phyloP scores from a whole-genome alignment of 2,329 filamentous ascomycete species.

The Colletotrichum scovillei region DNA sequence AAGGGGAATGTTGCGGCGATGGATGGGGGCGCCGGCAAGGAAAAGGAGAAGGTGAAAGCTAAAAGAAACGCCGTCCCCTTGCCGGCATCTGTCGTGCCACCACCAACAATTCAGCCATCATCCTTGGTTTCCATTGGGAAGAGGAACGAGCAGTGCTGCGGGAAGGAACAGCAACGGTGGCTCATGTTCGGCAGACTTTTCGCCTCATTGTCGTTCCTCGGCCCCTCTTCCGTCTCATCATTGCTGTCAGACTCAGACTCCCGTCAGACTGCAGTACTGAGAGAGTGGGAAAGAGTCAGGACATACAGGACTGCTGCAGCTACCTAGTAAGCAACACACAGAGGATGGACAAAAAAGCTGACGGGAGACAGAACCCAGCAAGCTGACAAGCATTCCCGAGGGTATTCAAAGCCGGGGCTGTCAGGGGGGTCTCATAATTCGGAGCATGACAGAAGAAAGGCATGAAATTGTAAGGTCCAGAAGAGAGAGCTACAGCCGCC shows the following conservation, averaged over 20 bases:
- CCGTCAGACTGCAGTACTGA: background rate
- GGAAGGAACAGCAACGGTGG: slow-evolving; percentile 10
- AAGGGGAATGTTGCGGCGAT: background rate
- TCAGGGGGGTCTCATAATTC: background rate
- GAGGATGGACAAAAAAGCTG: slow-evolving; percentile 2
- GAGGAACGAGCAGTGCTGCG: background rate
- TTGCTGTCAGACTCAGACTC: slow-evolving; percentile 1
- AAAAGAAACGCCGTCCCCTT: slow-evolving; percentile 28
- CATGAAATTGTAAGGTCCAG: slow-evolving; percentile 1
- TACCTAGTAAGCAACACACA: slow-evolving; percentile 16
- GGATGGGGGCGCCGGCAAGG: slow-evolving; percentile 1
- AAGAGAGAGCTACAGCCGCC: background rate
- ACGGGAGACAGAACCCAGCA: slow-evolving; percentile 21
- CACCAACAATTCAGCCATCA: slow-evolving; percentile 20
- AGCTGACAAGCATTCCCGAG: slow-evolving; percentile 14
- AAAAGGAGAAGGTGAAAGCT: slow-evolving; percentile 31
- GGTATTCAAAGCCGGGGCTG: background rate
- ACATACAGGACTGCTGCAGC: background rate
- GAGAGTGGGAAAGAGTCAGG: background rate
- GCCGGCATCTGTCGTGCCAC: slow-evolving; percentile 30
- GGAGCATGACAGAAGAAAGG: background rate
- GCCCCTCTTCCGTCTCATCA: slow-evolving; percentile 1
- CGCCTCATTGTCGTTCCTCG: background rate
- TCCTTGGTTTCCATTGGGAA: slow-evolving; percentile 19
- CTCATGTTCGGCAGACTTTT: slow-evolving; percentile 5